Evolutionary conservation across 2,329 filamentous ascomycete genomes (phyloP).

Genomic region (Alternaria sp.): DNA sequence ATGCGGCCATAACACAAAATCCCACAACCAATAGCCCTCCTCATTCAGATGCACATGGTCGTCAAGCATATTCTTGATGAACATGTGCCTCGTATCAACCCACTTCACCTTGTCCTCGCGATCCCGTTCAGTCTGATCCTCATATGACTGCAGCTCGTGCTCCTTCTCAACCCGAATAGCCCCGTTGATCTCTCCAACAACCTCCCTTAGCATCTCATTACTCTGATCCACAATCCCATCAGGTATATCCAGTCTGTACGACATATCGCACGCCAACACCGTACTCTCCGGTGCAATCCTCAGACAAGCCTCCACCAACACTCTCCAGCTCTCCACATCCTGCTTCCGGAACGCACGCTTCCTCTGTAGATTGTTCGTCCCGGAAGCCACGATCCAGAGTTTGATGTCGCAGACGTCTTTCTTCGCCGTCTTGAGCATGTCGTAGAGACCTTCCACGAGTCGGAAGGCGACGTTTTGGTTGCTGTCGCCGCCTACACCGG

Average conservation of each 20-base stretch:
- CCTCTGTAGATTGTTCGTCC: conserved; percentile 16
- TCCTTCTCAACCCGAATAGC: background rate
- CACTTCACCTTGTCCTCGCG: conserved; percentile 7
- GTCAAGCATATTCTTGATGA: conserved; percentile 13
- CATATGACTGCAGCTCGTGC: background rate
- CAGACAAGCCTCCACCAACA: conserved; percentile 11
- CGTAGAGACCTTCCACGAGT: conserved; percentile 5
- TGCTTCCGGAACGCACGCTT: conserved; percentile 2
- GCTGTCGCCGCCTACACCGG: conserved; percentile 21
- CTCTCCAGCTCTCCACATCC: conserved; percentile 7
- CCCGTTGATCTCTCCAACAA: conserved; percentile 11
- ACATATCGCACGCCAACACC: conserved; percentile 12
- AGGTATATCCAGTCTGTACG: conserved; percentile 7
- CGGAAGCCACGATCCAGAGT: conserved; percentile 17
- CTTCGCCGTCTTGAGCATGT: background rate
- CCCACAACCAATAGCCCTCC: conserved; percentile 16
- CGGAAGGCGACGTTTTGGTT: conserved; percentile 13
- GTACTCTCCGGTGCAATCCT: conserved; percentile 13
- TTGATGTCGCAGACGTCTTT: conserved; percentile 3
- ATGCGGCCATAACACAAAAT: conserved; percentile 10
- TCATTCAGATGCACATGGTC: conserved; percentile 25
- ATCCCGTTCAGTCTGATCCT: background rate
- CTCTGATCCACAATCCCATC: conserved; percentile 12
- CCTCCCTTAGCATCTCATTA: conserved; percentile 9
- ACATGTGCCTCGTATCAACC: conserved; percentile 7